phyloP scores from a whole-genome alignment of 73 alveolate species.

The Tetrahymena borealis region DNA sequence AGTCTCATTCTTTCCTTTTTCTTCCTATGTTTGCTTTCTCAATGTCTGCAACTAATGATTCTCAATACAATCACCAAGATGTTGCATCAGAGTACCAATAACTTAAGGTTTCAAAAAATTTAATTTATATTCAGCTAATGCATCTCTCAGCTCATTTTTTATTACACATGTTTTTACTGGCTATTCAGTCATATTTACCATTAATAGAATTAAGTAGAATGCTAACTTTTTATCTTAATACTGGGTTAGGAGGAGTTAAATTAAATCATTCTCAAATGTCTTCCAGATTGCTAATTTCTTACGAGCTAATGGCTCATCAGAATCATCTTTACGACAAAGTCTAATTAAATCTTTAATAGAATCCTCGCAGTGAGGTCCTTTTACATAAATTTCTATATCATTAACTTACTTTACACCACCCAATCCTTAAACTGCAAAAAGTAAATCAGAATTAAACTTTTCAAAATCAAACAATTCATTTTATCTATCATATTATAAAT shows the following conservation, averaged over 20 bases:
- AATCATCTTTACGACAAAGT: constrained; percentile 52
- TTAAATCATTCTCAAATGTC: constrained; percentile 55
- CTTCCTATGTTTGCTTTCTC: not conserved
- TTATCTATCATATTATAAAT: not conserved
- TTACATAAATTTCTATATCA: constrained; percentile 19
- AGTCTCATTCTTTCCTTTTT: constrained; percentile 23
- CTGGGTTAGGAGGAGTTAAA: constrained; percentile 62
- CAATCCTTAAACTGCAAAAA: constrained; percentile 34
- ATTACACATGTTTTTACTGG: constrained; percentile 22
- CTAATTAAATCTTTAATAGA: constrained; percentile 7
- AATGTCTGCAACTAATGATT: not conserved
- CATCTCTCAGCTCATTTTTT: constrained; percentile 11
- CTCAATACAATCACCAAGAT: constrained; percentile 59
- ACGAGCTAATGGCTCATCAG: constrained; percentile 57
- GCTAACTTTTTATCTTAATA: constrained; percentile 60
- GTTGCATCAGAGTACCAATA: constrained; percentile 43
- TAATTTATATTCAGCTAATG: constrained; percentile 51
- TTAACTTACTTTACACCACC: constrained; percentile 3
- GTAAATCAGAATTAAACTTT: constrained; percentile 10
- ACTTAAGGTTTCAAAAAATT: constrained; percentile 45
- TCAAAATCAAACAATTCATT: not conserved
- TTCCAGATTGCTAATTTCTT: constrained; percentile 55
- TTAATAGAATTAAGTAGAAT: constrained; percentile 47
- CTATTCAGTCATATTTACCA: constrained; percentile 54
- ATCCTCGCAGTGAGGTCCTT: constrained; percentile 32